phyloP scores from a whole-genome alignment of 257 asterid species.

The Nicotiana paniculata region DNA sequence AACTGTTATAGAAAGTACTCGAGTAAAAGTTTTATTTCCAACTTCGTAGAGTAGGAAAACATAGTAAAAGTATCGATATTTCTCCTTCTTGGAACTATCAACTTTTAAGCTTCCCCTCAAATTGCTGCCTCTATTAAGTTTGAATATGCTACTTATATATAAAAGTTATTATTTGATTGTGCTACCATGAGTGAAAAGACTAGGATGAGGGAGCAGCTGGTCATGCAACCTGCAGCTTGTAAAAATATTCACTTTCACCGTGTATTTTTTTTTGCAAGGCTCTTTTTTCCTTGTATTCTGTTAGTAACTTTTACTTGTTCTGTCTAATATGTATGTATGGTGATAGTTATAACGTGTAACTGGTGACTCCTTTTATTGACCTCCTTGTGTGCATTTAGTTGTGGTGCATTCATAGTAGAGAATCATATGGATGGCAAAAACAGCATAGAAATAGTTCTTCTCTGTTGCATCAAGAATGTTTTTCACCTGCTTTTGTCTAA shows the following conservation, averaged over 20 bases:
- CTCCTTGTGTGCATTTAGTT: neutral
- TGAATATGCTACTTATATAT: neutral
- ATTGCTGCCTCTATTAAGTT: neutral
- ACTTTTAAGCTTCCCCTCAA: neutral
- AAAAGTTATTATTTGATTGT: neutral
- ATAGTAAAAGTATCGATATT: neutral
- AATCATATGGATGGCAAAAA: neutral
- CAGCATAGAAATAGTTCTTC: neutral
- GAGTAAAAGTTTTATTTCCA: neutral
- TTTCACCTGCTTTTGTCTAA: neutral
- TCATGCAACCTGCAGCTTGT: neutral
- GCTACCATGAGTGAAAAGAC: neutral
- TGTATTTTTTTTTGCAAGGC: too few species aligned
- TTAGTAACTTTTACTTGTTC: neutral
- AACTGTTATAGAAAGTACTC: neutral
- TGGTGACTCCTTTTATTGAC: neutral
- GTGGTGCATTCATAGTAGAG: neutral
- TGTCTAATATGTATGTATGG: neutral
- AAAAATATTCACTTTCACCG: neutral
- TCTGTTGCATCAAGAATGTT: neutral
- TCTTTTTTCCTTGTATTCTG: neutral
- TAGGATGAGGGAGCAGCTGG: neutral
- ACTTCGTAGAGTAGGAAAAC: neutral
- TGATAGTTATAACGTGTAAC: neutral
- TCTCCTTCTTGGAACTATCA: neutral